These are phyloP conservation scores for Arthromyces matolae DNA, from an alignment of 768 basidiomycete species.

Conservation along the genomic window DNA sequence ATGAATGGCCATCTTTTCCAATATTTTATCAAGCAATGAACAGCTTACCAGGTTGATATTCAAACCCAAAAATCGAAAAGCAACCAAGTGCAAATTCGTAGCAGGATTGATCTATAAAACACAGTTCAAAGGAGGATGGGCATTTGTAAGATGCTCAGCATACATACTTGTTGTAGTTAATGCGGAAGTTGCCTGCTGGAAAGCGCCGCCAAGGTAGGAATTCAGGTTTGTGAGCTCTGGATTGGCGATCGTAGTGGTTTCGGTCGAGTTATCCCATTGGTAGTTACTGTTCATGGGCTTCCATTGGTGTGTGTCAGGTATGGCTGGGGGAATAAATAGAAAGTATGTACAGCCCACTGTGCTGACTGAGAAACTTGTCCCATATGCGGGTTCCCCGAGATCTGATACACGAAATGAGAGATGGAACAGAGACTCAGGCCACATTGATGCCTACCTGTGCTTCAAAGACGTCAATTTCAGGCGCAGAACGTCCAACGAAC, in stretches of 20 bases:
- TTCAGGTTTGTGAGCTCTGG: conserved; percentile 51
- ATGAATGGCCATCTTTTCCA: background rate
- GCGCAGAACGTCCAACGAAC: conserved; percentile 77
- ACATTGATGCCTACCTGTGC: conserved; percentile 49
- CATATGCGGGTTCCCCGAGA: conserved; percentile 30
- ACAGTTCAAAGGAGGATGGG: background rate
- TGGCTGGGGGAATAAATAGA: background rate
- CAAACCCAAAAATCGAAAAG: conserved; percentile 73
- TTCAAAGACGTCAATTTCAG: conserved; percentile 91
- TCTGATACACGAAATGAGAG: conserved; percentile 13
- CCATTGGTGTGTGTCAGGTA: background rate
- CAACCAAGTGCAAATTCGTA: conserved; percentile 56
- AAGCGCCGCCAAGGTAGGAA: conserved; percentile 68
- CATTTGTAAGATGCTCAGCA: background rate
- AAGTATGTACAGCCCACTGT: conserved; percentile 65
- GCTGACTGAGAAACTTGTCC: conserved; percentile 78
- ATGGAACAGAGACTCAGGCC: background rate
- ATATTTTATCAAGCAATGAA: background rate
- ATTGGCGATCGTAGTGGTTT: conserved; percentile 57
- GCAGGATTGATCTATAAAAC: conserved; percentile 55
- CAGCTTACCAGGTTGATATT: conserved; percentile 63
- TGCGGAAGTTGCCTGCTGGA: conserved; percentile 81
- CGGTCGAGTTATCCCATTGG: conserved; percentile 59
- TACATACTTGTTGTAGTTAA: conserved; percentile 57
- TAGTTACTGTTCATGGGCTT: conserved; percentile 80